Evolutionary conservation across 768 basidiomycete genomes (phyloP).

Genomic region (Mycena vitilis): DNA sequence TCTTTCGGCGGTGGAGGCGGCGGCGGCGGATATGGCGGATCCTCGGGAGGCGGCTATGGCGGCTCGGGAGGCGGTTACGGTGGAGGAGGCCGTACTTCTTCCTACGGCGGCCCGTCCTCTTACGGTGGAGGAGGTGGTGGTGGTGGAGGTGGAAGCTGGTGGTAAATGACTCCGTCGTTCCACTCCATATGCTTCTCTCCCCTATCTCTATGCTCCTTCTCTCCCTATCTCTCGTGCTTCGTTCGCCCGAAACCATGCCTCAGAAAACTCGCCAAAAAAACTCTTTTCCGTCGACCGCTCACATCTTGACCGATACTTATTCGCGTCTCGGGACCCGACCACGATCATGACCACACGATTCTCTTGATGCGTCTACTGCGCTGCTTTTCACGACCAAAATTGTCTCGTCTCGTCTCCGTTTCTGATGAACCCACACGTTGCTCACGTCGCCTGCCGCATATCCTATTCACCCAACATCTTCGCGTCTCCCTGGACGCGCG

Average conservation of each 20-base stretch:
- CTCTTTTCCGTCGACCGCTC: constrained; percentile 32
- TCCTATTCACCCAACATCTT: constrained; percentile 40
- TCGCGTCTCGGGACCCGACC: constrained; percentile 32
- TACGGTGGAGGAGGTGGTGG: constrained; percentile 43
- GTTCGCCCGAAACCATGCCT: constrained; percentile 20
- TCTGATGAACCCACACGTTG: constrained; percentile 57
- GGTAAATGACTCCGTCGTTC: constrained; percentile 47
- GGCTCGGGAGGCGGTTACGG: constrained; percentile 26
- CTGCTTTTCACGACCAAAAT: constrained; percentile 69
- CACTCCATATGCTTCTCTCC: constrained; percentile 7
- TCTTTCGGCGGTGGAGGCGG: too few species aligned
- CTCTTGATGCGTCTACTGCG: constrained; percentile 49
- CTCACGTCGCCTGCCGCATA: constrained; percentile 54
- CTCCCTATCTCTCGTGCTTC: constrained; percentile 10
- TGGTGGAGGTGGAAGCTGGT: constrained; percentile 55
- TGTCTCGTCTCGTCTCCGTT: constrained; percentile 60
- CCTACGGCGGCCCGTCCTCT: constrained; percentile 39
- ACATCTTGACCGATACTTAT: constrained; percentile 34
- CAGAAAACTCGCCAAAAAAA: constrained; percentile 31
- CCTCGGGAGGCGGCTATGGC: too few species aligned
- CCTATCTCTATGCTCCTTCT: not conserved
- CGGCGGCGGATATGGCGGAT: too few species aligned
- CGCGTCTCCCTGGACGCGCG: constrained; percentile 35
- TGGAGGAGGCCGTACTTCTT: constrained; percentile 22
- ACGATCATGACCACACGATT: constrained; percentile 40